Base-by-base conservation (phyloP, 768 basidiomycete genomes). In the Phanerochaete sordida region DNA sequence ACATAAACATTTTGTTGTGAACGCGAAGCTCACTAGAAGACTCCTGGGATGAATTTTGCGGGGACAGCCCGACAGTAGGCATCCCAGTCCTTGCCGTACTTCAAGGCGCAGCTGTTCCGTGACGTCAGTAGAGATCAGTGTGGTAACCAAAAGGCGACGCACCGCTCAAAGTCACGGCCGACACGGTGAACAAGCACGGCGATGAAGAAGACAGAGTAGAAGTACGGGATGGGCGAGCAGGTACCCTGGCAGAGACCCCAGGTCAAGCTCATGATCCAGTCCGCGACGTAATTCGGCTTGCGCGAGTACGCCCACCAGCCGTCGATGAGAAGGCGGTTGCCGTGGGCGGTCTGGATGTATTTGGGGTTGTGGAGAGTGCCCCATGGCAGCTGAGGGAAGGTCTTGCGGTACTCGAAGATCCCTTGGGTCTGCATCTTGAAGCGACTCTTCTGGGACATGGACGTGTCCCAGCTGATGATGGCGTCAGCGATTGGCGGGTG, bases 381-480 rank as follows among this genome's bases (percentile, higher is more conserved):
- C 72, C 92, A 82, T 0, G 96, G 95, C 9, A 97, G 77, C 69
- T 95, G 91, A 58, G 97, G 97, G 87, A 98, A 98, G 0, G 95
- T 88, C 68, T 88, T 88, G 68, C 97, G 90, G 77, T 87, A 90
- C 39, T 78, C 81, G 66, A 82, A 87, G 65, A 91, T 91, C 23
- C 94, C 95, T 67, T 94, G 92, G 39, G 90, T 90, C 71, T 96
- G 90, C 90, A 98, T 96, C 72, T 97, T 96, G 84, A 98, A 98
- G 63, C 87, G 87, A 64, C 92, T 95, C 78, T 99, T 98, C 71
- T 98, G 96, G 3, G 93, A 86, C 93, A 95, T 96, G 1, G 94
- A 81, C 19, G 91, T 89, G 66, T 99, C 97, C 83, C 91, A 98
- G 53, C 53, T 54, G 24, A 26, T 24, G 5, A 39, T 19, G 67